These are phyloP conservation scores for Panaeolus papilionaceus DNA, from an alignment of 768 basidiomycete genomes.

Conservation along the genomic window DNA sequence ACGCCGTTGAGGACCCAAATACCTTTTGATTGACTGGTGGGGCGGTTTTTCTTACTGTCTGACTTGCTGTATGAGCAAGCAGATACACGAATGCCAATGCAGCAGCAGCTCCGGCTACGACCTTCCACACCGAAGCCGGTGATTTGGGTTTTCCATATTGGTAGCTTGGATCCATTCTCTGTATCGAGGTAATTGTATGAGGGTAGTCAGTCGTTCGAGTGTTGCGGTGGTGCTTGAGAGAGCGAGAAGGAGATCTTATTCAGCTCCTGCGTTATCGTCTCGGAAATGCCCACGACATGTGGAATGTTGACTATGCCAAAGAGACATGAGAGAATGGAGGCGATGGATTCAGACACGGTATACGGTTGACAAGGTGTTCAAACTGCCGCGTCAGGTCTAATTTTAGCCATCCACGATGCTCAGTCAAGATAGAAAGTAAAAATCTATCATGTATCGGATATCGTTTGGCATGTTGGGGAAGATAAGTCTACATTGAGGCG, in stretches of 20 bases:
- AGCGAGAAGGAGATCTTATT: background rate
- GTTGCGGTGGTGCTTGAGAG: constrained; percentile 2
- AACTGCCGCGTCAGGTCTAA: background rate
- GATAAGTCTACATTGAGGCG: background rate
- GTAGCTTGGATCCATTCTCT: constrained; percentile 13
- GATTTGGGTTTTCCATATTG: constrained; percentile 20
- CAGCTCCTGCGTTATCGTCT: background rate
- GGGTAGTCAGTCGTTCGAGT: background rate
- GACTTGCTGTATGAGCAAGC: background rate
- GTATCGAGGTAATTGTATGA: background rate
- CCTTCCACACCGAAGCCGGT: constrained; percentile 5
- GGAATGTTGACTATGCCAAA: background rate
- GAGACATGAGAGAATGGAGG: background rate
- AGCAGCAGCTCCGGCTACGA: constrained; percentile 6
- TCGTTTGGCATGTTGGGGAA: background rate
- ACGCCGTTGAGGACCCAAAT: background rate
- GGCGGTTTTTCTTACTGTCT: background rate
- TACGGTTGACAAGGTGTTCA: background rate
- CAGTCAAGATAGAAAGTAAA: background rate
- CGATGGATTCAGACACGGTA: background rate
- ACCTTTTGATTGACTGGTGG: constrained; percentile 11
- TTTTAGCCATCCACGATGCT: background rate
- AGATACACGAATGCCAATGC: constrained; percentile 7
- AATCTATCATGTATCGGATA: background rate
- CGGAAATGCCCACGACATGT: background rate